Conservation (phyloP, 495 filamentous ascomycete species). For the Rostrohypoxylon terebratum region DNA sequence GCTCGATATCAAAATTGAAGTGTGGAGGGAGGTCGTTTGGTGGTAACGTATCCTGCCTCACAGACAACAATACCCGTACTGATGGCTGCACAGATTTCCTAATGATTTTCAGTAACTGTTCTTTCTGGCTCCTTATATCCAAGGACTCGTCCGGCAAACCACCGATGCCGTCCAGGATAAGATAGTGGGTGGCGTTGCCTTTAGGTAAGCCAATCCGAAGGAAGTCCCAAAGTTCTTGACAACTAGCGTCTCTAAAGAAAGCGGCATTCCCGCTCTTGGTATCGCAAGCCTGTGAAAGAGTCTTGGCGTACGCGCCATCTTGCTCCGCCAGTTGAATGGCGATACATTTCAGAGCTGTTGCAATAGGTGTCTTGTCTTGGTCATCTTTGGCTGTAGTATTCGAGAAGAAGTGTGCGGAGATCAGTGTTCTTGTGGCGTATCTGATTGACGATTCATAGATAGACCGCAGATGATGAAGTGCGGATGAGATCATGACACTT, state of each 20-base stretch:
- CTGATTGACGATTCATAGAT: slow-evolving; percentile 14
- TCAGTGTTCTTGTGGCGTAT: slow-evolving; percentile 10
- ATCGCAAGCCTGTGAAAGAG: slow-evolving; percentile 28
- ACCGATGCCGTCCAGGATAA: slow-evolving; percentile 43
- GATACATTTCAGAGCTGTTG: slow-evolving; percentile 45
- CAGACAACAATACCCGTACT: background rate
- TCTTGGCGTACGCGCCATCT: slow-evolving; percentile 40
- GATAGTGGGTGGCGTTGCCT: slow-evolving; percentile 36
- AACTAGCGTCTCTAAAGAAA: slow-evolving; percentile 43
- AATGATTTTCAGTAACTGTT: slow-evolving; percentile 34
- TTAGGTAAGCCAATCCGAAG: slow-evolving; percentile 41
- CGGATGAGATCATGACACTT: slow-evolving; percentile 26
- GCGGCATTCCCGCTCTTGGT: slow-evolving; percentile 25
- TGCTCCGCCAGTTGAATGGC: slow-evolving; percentile 44
- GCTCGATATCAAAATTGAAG: background rate
- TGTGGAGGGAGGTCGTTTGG: background rate
- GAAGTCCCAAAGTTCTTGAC: slow-evolving; percentile 40
- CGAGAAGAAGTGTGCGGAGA: slow-evolving; percentile 44
- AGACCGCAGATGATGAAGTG: slow-evolving; percentile 41
- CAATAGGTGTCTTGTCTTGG: slow-evolving; percentile 32
- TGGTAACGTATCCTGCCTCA: background rate
- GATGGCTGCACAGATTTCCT: background rate
- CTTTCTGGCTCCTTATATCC: slow-evolving; percentile 8
- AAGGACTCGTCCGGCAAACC: slow-evolving; percentile 15
- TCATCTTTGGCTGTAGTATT: slow-evolving; percentile 23